Base-by-base conservation (phyloP, 2,329 filamentous ascomycete genomes). In the Arthrobotrys sinensis region DNA sequence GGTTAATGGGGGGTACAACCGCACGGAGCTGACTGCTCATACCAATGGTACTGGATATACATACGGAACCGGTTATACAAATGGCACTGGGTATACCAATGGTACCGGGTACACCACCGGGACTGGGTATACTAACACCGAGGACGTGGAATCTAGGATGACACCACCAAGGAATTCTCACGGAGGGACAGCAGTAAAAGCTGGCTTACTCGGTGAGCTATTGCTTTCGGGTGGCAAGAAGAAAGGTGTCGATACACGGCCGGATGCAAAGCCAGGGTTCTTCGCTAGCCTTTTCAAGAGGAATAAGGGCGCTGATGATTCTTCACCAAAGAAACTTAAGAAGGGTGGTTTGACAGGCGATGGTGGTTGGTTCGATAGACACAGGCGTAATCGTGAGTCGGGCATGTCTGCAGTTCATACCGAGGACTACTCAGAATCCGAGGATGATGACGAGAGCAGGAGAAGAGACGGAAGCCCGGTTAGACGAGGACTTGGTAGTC, bases 381-480 rank as follows among this genome's bases (percentile, higher is more conserved):
- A 64, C 34, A 64, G 62, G 48, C 66, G 73, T 32, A 77, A 77
- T 60, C 38, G 57, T 52, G 73, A 71, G 24, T 67, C 66, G 3
- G 73, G 73, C 8, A 77, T 77, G 73, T 77, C 73, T n/a, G 65
- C 73, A 24, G 73, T 77, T 21, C 66, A 77, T 2, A 77, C 73
- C 3, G 73, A 77, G 19, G 73, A 77, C 19, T 77, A 77, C 34
- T 71, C 73, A 1, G 73, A 77, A 1, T 77, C 73, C 14, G 73
- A 77, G 5, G 66, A 70, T 19, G 73, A 77, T 28, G 73, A 77
- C 4, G 73, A 77, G 4, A 66, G 43, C 19, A 53, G 73, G 46
- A 57, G 66, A 19, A 57, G 73, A 45, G 73, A 77, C 11, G 66
- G 66, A 38, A 71, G 66, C 32, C 73, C 73, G 4, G 24, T 48